Evolutionary conservation across 2,329 filamentous ascomycete species (phyloP), one percentile per base, ranked within the genome.

Genomic region (Aspergillus quadricinctus): DNA sequence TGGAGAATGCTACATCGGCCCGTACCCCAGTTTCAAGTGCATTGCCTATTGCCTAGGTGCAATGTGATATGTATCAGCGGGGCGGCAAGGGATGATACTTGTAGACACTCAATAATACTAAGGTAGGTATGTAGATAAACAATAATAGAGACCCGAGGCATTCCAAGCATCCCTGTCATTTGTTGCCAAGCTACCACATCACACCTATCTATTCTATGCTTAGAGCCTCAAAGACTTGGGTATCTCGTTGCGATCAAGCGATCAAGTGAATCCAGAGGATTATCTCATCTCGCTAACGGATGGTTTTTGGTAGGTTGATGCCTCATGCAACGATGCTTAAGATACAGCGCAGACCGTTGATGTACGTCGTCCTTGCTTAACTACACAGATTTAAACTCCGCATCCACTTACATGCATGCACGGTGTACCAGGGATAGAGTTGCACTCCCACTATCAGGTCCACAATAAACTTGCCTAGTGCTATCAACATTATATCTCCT

Each of bases 41-140:
- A 45, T 45, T n/a, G n/a, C n/a, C n/a, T n/a, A n/a, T n/a, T n/a
- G 41, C 41, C 41, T 37, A 28, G 43, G 23, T 35, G 21, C 5
- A 28, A 49, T 54, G 46, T 54, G 48, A 55, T 45, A 45, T 50
- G 48, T 55, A 50, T 45, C 40, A 55, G 48, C 40, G 10, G 29
- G 19, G 31, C 53, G 23, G 53, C 48, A 55, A 55, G 53, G 53
- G 53, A 43, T 43, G 40, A 23, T 23, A 23, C 23, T 23, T 23
- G 23, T 23, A 23, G 23, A 23, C 23, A 23, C 23, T 23, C 23
- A 23, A 23, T 23, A 23, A 23, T 23, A 23, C 2, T 23, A 2
- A n/a, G n/a, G 2, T 23, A 23, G 23, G 23, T 23, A 23, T 23
- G 23, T 23, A 23, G 23, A 23, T 23, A 23, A 23, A 23, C 23